These are phyloP conservation scores for Sarcodon aspratus DNA, from an alignment of 768 basidiomycete species.

Conservation along the genomic window DNA sequence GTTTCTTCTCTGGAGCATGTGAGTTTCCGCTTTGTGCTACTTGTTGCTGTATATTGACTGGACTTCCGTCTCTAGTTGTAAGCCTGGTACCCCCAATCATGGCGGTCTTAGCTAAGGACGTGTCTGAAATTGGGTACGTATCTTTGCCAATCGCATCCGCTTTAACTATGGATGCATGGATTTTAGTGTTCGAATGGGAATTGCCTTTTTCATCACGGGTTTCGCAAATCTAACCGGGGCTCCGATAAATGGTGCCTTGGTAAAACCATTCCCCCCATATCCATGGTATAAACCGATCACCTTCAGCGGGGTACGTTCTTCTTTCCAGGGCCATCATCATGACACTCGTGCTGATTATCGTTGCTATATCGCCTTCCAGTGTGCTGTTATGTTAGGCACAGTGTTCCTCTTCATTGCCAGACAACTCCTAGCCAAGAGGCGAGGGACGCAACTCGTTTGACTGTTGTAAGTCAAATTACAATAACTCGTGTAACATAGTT, in stretches of 20 bases:
- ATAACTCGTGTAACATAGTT: too few relatives aligned
- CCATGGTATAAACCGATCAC: slow-evolving; percentile 11
- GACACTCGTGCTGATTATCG: not conserved
- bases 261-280: slow-evolving; percentile 1
- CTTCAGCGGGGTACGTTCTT: slow-evolving; percentile 11
- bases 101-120: slow-evolving; percentile 8
- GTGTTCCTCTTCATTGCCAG: not conserved
- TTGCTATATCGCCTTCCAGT: not conserved
- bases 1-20: slow-evolving; percentile 36
- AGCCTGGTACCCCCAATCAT: slow-evolving; percentile 12
- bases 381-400: not conserved
- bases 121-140: slow-evolving; percentile 12
- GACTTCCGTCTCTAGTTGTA: slow-evolving; percentile 7
- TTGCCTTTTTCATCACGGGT: slow-evolving; percentile 12
- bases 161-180: not conserved
- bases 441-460: slow-evolving; percentile 8
- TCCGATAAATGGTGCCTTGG: slow-evolving; percentile 14
- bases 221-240: slow-evolving; percentile 12
- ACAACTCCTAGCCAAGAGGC: not conserved
- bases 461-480: too few relatives aligned
- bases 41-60: not conserved
- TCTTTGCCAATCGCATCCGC: not conserved
- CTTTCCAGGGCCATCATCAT: not conserved
- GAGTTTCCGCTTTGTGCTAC: slow-evolving; percentile 4
- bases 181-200: slow-evolving; percentile 16